Conservation (phyloP, 1,139 yeast species). For the Pichia terricola region DNA sequence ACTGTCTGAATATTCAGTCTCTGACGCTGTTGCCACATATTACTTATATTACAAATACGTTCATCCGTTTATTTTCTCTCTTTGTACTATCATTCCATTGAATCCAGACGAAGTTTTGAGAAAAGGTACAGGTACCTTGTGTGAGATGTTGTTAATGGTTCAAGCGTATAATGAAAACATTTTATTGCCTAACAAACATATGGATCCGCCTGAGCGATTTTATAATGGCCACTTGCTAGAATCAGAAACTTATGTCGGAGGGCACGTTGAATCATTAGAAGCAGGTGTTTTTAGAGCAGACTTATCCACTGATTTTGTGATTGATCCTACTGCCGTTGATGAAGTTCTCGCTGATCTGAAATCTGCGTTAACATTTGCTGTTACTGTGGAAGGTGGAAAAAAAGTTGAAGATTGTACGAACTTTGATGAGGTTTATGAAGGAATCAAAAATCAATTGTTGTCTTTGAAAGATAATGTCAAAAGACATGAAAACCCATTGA, state of each 20-base stretch:
- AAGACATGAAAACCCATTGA: slow-evolving; percentile 71
- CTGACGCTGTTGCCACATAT: slow-evolving; percentile 98
- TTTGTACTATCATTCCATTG: slow-evolving; percentile 90
- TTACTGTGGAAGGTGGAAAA: slow-evolving; percentile 73
- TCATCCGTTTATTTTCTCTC: slow-evolving; percentile 92
- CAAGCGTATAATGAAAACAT: slow-evolving; percentile 80
- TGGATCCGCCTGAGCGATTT: slow-evolving; percentile 86
- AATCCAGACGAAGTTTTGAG: slow-evolving; percentile 94
- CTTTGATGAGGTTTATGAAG: slow-evolving; percentile 60
- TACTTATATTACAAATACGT: slow-evolving; percentile 93
- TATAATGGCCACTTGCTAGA: slow-evolving; percentile 90
- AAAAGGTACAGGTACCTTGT: slow-evolving; percentile 96
- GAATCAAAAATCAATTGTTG: slow-evolving; percentile 44
- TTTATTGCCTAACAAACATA: slow-evolving; percentile 83
- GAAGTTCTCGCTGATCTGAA: slow-evolving; percentile 68
- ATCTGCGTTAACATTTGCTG: slow-evolving; percentile 69
- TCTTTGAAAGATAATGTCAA: slow-evolving; percentile 54
- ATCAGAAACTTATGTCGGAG: slow-evolving; percentile 97
- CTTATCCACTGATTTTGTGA: slow-evolving; percentile 59
- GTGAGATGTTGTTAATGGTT: slow-evolving; percentile 96
- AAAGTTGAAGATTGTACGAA: slow-evolving; percentile 69
- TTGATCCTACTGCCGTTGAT: slow-evolving; percentile 78
- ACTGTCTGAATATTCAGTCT: slow-evolving; percentile 92
- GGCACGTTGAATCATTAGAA: slow-evolving; percentile 94
- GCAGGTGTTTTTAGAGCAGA: slow-evolving; percentile 97